Percentiles rank a stretch among this genome's conserved stretches.
phyloP scores from a whole-genome alignment of 495 filamentous ascomycete species.

The Xylaria venustula region DNA sequence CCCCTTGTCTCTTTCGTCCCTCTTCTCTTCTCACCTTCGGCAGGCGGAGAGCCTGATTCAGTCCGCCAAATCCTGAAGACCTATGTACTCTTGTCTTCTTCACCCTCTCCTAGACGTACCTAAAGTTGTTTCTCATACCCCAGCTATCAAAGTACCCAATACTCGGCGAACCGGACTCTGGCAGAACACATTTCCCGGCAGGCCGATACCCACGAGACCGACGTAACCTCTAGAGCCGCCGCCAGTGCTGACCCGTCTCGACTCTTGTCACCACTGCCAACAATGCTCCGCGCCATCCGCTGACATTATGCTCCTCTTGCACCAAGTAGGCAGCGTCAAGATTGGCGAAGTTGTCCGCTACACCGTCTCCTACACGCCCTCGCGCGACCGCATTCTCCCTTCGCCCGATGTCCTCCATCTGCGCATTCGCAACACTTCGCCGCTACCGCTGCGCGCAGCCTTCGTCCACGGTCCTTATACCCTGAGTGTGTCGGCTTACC shows the following conservation, averaged over 20 bases:
- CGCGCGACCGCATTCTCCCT: conserved; percentile 80
- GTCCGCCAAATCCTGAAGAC: neutral
- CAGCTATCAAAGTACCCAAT: neutral
- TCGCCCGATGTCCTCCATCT: conserved; percentile 75
- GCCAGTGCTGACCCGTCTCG: no score
- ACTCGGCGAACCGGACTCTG: neutral
- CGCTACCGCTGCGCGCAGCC: conserved; percentile 85
- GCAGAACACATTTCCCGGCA: neutral
- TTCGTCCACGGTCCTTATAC: conserved; percentile 96
- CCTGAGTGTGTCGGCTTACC: conserved; percentile 80
- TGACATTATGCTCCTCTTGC: conserved; percentile 75
- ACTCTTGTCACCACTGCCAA: neutral
- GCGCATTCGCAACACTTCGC: conserved; percentile 86
- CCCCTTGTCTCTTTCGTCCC: neutral
- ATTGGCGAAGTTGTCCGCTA: conserved; percentile 91
- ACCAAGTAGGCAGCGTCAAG: conserved; percentile 85
- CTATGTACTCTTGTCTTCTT: neutral
- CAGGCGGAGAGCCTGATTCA: neutral
- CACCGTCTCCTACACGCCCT: conserved; percentile 91
- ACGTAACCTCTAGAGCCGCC: no score
- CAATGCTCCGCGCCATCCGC: conserved; percentile 10
- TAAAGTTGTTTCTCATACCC: neutral
- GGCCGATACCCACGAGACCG: no score
- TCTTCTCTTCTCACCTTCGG: neutral
- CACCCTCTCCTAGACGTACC: neutral